Conservation (phyloP, 176 grass and related monocot genomes). For the Calamus simplicifolius region DNA sequence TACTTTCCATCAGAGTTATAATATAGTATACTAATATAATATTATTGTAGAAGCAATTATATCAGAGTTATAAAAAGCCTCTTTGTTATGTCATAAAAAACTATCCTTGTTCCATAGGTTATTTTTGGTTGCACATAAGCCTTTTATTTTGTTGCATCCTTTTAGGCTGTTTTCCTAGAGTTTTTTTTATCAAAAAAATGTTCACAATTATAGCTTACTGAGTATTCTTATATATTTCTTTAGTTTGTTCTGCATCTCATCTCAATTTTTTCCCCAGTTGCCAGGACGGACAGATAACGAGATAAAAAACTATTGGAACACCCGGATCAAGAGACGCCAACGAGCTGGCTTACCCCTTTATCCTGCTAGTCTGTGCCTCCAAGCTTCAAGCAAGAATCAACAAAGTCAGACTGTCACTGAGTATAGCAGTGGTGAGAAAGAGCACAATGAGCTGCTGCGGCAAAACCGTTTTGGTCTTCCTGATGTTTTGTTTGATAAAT, state of each 20-base stretch:
- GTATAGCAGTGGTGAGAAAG: slow-evolving; percentile 18
- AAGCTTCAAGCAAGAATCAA: slow-evolving; percentile 28
- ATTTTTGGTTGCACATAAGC: too few species aligned
- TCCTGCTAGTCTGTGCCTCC: slow-evolving; percentile 30
- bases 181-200: background rate
- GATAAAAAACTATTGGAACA: slow-evolving; percentile 84
- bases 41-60: too few species aligned
- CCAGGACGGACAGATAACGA: slow-evolving; percentile 78
- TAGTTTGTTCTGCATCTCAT: background rate
- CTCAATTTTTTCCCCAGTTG: slow-evolving; percentile 28
- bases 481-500: slow-evolving; percentile 22
- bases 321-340: slow-evolving; percentile 40
- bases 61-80: too few species aligned
- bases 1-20: too few species aligned
- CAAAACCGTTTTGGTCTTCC: slow-evolving; percentile 7
- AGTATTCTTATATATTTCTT: background rate
- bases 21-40: too few species aligned
- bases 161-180: too few species aligned
- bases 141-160: too few species aligned
- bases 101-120: too few species aligned
- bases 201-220: background rate
- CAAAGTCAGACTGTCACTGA: slow-evolving; percentile 11
- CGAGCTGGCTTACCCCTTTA: slow-evolving; percentile 40
- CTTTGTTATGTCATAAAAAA: too few species aligned
- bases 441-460: slow-evolving; percentile 11